Percentiles rank a stretch among this genome's conserved stretches.
These are phyloP conservation scores for Pleurotus djamor DNA, from an alignment of 768 basidiomycete genomes.

Conservation along the genomic window DNA sequence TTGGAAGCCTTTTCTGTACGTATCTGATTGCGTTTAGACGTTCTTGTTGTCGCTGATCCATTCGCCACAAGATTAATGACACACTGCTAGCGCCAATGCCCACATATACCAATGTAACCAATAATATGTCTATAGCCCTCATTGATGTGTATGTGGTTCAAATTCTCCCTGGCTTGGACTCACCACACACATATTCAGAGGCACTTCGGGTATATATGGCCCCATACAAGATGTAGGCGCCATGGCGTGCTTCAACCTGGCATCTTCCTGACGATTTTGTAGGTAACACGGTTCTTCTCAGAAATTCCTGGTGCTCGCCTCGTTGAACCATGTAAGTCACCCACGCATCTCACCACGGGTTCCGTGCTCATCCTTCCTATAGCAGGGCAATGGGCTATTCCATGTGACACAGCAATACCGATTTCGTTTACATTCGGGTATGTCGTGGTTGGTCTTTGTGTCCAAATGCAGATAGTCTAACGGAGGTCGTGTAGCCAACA, in stretches of 20 bases:
- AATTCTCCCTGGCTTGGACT: neutral
- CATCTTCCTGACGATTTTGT: constrained; percentile 8
- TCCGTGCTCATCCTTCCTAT: neutral
- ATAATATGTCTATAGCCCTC: constrained; percentile 60
- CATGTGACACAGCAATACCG: constrained; percentile 58
- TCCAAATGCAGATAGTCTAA: neutral
- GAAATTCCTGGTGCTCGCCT: constrained; percentile 63
- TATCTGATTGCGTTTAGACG: neutral
- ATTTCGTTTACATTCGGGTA: constrained; percentile 74
- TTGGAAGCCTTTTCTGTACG: constrained; percentile 54
- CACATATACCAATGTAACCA: constrained; percentile 58
- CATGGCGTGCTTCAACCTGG: neutral
- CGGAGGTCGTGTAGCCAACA: constrained; percentile 25
- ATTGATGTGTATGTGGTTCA: constrained; percentile 64
- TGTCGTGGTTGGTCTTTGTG: constrained; percentile 10
- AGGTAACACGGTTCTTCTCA: constrained; percentile 71
- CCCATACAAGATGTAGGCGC: constrained; percentile 70
- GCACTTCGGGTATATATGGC: constrained; percentile 69
- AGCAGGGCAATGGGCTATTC: constrained; percentile 76
- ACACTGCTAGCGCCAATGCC: constrained; percentile 51
- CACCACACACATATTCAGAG: constrained; percentile 35
- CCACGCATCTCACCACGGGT: neutral
- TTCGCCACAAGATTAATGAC: constrained; percentile 48
- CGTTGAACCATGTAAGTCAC: constrained; percentile 50
- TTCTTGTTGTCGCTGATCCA: neutral